Evolutionary conservation across 768 basidiomycete genomes (phyloP), one percentile per base, ranked within the genome.

Genomic region (Boletus coccyginus): DNA sequence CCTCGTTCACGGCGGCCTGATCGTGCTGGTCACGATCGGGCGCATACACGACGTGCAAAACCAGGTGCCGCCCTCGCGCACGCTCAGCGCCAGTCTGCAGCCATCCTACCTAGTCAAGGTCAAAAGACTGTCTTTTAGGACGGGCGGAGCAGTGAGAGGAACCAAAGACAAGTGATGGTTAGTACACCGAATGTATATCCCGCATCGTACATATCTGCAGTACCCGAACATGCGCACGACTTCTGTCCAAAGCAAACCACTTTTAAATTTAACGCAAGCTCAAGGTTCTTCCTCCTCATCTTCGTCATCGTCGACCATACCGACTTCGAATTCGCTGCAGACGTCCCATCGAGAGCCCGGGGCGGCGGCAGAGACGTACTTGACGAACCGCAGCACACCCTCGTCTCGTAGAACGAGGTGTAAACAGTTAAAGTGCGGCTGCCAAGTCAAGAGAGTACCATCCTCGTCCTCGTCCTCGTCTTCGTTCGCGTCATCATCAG

Each of bases 331-430:
- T 74, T 98, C 96, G 5, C 86, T 88, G 59, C 87, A 92, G 12
- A 98, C 75, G 69, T 98, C 96, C 94, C 94, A 98, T 52, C 96
- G 77, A 31, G 92, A 94, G 10, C 94, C 92, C 50, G 86, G 84
- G 0, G 96, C 96, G 1, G 87, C 85, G 16, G 91, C 92, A 29
- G 90, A 90, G 19, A 98, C 84, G 65, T 98, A 98, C 70, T 98
- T 98, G 60, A 95, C 92, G 69, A 98, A 98, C 41, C 84, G 84
- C 85, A 98, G 87, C 46, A 98, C 94, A 19, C 90, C 83, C 66
- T 94, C 90, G 70, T 98, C 96, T 16, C 96, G 82, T 55, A 98
- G 75, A 24, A 98, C 95, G 38, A 98, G 79, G 31, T 95, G 77
- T 10, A 98, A 78, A 17, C 87, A 81, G 71, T 98, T 98, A 75